Percentiles rank a stretch among this genome's conserved stretches.
These are phyloP conservation scores for Agarophyton chilense DNA, from an alignment of 23 red algal species.

Conservation along the genomic window DNA sequence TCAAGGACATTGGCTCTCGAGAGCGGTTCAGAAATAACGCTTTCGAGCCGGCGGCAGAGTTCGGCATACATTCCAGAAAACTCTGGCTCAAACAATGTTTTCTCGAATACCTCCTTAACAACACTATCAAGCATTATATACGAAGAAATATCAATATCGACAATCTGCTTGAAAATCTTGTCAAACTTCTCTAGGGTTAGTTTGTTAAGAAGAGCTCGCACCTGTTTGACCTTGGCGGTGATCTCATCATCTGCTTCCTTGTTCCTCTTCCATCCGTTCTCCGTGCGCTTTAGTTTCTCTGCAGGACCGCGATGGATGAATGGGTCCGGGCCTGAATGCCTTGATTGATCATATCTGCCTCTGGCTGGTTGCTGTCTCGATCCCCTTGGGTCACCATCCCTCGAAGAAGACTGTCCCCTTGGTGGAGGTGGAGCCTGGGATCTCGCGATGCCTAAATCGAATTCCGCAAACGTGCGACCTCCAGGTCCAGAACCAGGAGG, in stretches of 20 bases:
- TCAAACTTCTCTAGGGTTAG: slow-evolving; percentile 99
- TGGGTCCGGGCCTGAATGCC: slow-evolving; percentile 50
- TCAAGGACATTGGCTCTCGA: slow-evolving; percentile 47
- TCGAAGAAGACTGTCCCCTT: background rate
- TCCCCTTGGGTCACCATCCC: slow-evolving; percentile 56
- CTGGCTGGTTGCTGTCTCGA: background rate
- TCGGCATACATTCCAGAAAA: slow-evolving; percentile 99
- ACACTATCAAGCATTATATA: slow-evolving; percentile 72
- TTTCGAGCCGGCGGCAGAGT: slow-evolving; percentile 82
- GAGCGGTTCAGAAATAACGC: slow-evolving; percentile 12
- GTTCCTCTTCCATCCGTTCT: slow-evolving; percentile 92
- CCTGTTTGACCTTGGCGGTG: slow-evolving; percentile 72
- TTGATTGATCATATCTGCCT: slow-evolving; percentile 13
- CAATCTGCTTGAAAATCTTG: slow-evolving; percentile 89
- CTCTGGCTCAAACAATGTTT: slow-evolving; percentile 88
- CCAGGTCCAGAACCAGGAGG: slow-evolving; percentile 24
- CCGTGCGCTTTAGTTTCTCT: slow-evolving; percentile 72
- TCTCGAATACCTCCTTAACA: slow-evolving; percentile 96
- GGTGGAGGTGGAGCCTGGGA: slow-evolving; percentile 13
- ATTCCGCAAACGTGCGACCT: background rate
- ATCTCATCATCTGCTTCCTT: slow-evolving; percentile 80
- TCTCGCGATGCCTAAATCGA: slow-evolving; percentile 44
- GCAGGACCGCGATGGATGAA: slow-evolving; percentile 37
- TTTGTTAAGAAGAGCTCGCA: slow-evolving; percentile 95
- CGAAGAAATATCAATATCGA: slow-evolving; percentile 77